Conservation (phyloP, 2,329 filamentous ascomycete species). For the Gaeumannomyces sp. region DNA sequence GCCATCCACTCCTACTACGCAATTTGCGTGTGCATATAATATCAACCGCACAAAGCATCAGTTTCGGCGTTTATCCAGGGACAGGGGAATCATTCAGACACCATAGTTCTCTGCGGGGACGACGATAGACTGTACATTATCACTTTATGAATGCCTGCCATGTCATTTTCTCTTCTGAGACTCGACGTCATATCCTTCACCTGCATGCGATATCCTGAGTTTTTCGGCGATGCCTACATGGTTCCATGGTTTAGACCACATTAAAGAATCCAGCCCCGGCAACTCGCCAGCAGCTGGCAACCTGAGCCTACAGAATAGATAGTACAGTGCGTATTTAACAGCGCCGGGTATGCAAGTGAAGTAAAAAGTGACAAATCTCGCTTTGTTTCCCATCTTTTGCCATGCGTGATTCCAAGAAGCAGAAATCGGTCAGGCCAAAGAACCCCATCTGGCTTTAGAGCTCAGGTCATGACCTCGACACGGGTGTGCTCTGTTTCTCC, state of each 20-base stretch:
- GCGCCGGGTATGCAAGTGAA: neutral
- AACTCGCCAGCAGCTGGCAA: neutral
- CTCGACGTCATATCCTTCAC: too few species aligned
- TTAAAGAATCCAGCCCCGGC: neutral
- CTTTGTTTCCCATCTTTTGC: neutral
- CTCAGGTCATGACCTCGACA: conserved; percentile 5
- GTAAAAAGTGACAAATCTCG: neutral
- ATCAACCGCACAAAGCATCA: neutral
- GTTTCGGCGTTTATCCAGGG: neutral
- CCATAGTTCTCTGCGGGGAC: neutral
- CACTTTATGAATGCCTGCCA: neutral
- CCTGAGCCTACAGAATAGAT: neutral
- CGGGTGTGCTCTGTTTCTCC: conserved; percentile 34
- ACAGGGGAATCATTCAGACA: neutral
- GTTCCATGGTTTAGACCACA: neutral
- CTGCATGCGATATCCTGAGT: too few species aligned
- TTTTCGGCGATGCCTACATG: neutral
- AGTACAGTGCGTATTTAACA: neutral
- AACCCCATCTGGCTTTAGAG: neutral
- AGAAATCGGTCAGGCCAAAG: neutral
- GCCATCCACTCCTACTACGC: neutral
- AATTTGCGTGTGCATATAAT: neutral
- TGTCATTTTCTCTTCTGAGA: neutral
- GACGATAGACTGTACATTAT: neutral
- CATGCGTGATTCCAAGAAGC: neutral